These are phyloP conservation scores for Lactarius evosmus DNA, from an alignment of 768 basidiomycete genomes.

Conservation along the genomic window DNA sequence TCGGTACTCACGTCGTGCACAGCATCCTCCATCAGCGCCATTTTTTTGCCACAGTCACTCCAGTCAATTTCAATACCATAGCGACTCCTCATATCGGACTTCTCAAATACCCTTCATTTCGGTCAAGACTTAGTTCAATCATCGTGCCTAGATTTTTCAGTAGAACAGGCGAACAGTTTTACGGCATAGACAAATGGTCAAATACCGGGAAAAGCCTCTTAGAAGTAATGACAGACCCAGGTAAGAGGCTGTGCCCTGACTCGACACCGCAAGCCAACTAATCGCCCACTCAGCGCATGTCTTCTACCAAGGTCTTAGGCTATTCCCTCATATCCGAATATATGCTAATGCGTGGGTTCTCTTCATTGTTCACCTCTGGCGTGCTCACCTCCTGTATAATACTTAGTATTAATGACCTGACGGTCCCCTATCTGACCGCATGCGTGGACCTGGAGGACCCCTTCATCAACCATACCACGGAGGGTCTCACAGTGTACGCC, in stretches of 20 bases:
- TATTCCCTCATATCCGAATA: slow-evolving; percentile 66
- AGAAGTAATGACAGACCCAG: slow-evolving; percentile 77
- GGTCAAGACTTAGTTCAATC: slow-evolving; percentile 49
- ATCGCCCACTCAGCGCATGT: slow-evolving; percentile 48
- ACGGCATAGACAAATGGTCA: slow-evolving; percentile 62
- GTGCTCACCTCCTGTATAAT: not conserved
- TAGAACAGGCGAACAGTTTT: slow-evolving; percentile 68
- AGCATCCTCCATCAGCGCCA: slow-evolving; percentile 62
- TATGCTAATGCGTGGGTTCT: slow-evolving; percentile 74
- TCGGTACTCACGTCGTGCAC: slow-evolving; percentile 1
- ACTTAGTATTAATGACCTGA: slow-evolving; percentile 62
- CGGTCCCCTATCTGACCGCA: slow-evolving; percentile 81
- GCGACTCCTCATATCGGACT: slow-evolving; percentile 84
- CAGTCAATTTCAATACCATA: slow-evolving; percentile 79
- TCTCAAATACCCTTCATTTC: slow-evolving; percentile 55
- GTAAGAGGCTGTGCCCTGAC: slow-evolving; percentile 34
- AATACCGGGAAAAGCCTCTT: slow-evolving; percentile 62
- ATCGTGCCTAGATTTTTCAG: slow-evolving; percentile 71
- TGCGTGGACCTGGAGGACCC: slow-evolving; percentile 67
- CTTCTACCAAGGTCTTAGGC: slow-evolving; percentile 68
- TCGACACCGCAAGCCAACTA: not conserved
- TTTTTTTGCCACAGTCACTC: slow-evolving; percentile 68
- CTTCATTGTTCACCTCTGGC: slow-evolving; percentile 4
- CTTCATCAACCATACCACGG: slow-evolving; percentile 53
- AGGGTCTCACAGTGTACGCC: slow-evolving; percentile 61